Evolutionary conservation across 1,284 basidiomycete genomes (phyloP).

Genomic region (Sporisorium iseilematis-ciliati): DNA sequence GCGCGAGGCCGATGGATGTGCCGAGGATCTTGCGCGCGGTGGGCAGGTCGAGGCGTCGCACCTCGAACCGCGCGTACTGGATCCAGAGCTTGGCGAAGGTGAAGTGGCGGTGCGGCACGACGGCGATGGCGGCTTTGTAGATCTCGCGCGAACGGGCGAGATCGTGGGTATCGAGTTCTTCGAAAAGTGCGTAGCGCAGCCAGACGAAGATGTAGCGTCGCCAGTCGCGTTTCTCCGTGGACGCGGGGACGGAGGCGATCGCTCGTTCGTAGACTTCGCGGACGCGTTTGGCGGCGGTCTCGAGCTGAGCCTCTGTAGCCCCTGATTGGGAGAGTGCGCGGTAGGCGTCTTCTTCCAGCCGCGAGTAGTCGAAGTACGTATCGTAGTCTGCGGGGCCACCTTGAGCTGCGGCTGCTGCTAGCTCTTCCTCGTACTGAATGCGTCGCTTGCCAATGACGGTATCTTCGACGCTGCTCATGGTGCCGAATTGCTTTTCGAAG

Average conservation of each 20-base stretch:
- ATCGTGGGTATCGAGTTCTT: conserved; percentile 95
- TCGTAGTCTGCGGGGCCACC: conserved; percentile 86
- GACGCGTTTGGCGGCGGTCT: conserved; percentile 73
- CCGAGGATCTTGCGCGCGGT: conserved; percentile 92
- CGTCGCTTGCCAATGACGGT: conserved; percentile 95
- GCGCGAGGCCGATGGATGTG: conserved; percentile 91
- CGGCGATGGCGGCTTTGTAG: conserved; percentile 87
- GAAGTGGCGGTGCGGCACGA: conserved; percentile 94
- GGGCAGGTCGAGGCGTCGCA: conserved; percentile 83
- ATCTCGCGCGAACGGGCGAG: conserved; percentile 86
- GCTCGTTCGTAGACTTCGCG: conserved; percentile 96
- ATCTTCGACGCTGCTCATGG: conserved; percentile 85
- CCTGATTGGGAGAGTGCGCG: conserved; percentile 72
- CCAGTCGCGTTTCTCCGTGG: conserved; percentile 80
- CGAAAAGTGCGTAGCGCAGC: conserved; percentile 95
- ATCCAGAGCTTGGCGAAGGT: conserved; percentile 88
- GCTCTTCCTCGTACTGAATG: conserved; percentile 83
- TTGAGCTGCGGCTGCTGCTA: conserved; percentile 17
- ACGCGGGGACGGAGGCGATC: conserved; percentile 92
- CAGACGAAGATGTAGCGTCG: conserved; percentile 96
- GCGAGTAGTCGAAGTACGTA: conserved; percentile 96
- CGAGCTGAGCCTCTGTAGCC: conserved; percentile 37
- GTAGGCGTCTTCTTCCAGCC: conserved; percentile 90
- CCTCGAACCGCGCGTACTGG: conserved; percentile 90
- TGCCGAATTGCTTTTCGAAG: conserved; percentile 98